Evolutionary conservation across 2,329 filamentous ascomycete species (phyloP), one percentile per base, ranked within the genome.

Genomic region (Verticillium zaregamsianum): DNA sequence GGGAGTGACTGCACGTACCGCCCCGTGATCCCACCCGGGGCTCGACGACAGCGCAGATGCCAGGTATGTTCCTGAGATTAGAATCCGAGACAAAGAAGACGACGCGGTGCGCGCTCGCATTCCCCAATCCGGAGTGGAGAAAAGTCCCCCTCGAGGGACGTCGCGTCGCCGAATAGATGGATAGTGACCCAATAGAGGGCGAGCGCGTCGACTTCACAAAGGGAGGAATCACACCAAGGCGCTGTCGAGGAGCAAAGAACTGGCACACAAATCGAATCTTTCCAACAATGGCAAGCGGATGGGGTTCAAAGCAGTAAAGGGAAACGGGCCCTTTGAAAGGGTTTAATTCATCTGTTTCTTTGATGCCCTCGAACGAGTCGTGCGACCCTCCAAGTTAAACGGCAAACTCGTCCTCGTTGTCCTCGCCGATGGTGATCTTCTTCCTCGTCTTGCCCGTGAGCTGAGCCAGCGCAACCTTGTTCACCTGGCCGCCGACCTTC

Each of bases 401-500:
- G 57, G 77, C 74, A 62, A 68, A 71, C 63, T 81, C 77, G 68
- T 86, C 85, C 67, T 86, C 87, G 69, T 85, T 83, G 64, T 91
- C 85, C 71, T 90, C 87, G 75, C 81, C 90, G 79, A 96, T 89
- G 79, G 89, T 93, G 80, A 98, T 93, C 82, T 92, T 96, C 77
- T 90, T 93, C 71, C 93, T 87, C 69, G 90, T 91, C 72, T 86
- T 86, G 70, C 90, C 91, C 66, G 90, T 94, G 72, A 98, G 88
- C 75, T 92, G 89, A 78, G 96, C 92, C 71, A 97, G 81, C 69
- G 91, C 91, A 71, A 98, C 90, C 79, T 93, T 95, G 79, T 96
- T 91, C 74, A 91, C 86, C 79, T 98, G 94, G 64, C 89, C 87
- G 65, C 91, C 91, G 72, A 96, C 90, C 84, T 97, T 99, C 83